Base-by-base conservation (phyloP, 1,139 yeast genomes). In the Nakaseomyces kungkrabaensis region DNA sequence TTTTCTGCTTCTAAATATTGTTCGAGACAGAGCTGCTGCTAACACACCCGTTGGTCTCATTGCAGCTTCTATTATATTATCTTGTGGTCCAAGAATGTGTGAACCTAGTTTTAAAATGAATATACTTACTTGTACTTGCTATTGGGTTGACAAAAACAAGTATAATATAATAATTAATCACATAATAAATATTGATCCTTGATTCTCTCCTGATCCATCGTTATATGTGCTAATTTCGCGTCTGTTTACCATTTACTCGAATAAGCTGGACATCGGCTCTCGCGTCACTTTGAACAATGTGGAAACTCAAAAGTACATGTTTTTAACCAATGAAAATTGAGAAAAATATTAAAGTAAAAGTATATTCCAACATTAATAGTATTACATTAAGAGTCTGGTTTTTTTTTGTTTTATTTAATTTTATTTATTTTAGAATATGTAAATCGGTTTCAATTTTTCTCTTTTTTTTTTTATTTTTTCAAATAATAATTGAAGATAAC, bases 1-100 rank as follows among this genome's bases (percentile, higher is more conserved):
- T 37, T 45, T 53, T 51, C 52, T 57, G 3, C 43, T 33, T 24
- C 37, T 22, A 13, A 27, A n/a, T 27, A 41, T n/a, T 4, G 34
- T n/a, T 8, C 8, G 25, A 13, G 44, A 41, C 2, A 29, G 34
- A 7, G n/a, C 34, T 8, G 44, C 44, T 13, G 24, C 10, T 24
- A 41, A 13, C 2, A 13, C 13, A 1, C 33, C 4, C 4, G 44
- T 27, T 13, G 34, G 34, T 34, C 31, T 29, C 31, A 29, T 29
- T 9, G 9, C 31, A 29, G 9, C 3, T 17, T 17, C 22, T 17
- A 17, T 17, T 17, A 17, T n/a, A n/a, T n/a, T n/a, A n/a, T n/a
- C n/a, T n/a, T n/a, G n/a, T n/a, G n/a, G n/a, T 17, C 22, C 22
- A 17, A 3, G 22, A 17, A 17, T 2, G 22, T 17, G 22, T 17